Evolutionary conservation across 352 stramenopile species (phyloP).

Genomic region (Pythium periplocum): DNA sequence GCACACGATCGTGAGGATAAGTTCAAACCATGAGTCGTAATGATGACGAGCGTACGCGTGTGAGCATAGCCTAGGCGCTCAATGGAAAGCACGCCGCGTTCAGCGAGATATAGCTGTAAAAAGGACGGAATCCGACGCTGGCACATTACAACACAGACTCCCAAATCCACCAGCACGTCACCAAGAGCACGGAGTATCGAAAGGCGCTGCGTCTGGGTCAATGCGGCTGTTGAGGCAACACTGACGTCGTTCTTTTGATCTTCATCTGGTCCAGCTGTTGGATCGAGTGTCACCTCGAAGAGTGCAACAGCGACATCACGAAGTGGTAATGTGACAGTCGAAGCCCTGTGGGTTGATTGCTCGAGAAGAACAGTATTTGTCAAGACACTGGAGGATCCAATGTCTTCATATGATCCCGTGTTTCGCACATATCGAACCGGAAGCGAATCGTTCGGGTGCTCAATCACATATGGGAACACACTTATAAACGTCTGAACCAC

Average conservation of each 20-base stretch:
- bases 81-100: slow-evolving; percentile 38
- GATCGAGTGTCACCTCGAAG: slow-evolving; percentile 60
- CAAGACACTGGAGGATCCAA: too few species aligned
- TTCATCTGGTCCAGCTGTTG: slow-evolving; percentile 12
- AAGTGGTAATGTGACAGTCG: slow-evolving; percentile 4
- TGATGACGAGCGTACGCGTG: slow-evolving; percentile 31
- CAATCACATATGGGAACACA: slow-evolving; percentile 28
- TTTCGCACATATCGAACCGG: slow-evolving; percentile 42
- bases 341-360: slow-evolving; percentile 1
- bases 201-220: slow-evolving; percentile 22
- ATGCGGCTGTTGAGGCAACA: not conserved
- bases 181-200: slow-evolving; percentile 24
- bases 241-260: not conserved
- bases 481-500: slow-evolving; percentile 41
- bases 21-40: too few species aligned
- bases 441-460: slow-evolving; percentile 34
- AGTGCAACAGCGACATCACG: slow-evolving; percentile 30
- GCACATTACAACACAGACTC: slow-evolving; percentile 36
- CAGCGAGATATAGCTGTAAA: slow-evolving; percentile 31
- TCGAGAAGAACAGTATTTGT: slow-evolving; percentile 36
- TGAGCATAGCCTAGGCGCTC: slow-evolving; percentile 40
- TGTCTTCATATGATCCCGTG: slow-evolving; percentile 1
- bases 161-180: slow-evolving; percentile 27
- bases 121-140: slow-evolving; percentile 53
- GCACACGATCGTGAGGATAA: slow-evolving; percentile 5